Conservation (phyloP, 345 rosid species). For the Dipteronia sinensis region DNA sequence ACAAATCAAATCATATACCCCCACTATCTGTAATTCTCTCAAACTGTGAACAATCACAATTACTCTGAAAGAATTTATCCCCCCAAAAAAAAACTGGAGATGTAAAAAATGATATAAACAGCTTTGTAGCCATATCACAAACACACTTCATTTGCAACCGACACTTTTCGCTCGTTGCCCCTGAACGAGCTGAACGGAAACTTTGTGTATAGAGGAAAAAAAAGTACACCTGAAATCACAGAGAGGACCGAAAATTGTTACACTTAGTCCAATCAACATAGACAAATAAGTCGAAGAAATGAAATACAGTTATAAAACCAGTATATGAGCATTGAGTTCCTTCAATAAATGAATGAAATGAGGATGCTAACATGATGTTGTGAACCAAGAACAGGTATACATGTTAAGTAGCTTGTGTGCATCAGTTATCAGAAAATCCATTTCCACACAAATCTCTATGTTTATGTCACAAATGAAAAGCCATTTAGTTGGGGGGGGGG, state of each 20-base stretch:
- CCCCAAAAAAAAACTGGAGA: background rate
- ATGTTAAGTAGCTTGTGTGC: background rate
- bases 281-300: too few species aligned
- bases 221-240: constrained; percentile 16
- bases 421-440: background rate
- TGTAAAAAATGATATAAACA: background rate
- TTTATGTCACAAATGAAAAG: background rate
- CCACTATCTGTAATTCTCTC: background rate
- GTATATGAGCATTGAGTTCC: background rate
- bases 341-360: background rate
- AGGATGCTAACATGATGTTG: background rate
- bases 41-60: constrained; percentile 4
- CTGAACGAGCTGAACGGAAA: constrained; percentile 11
- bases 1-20: constrained; percentile 14
- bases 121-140: constrained; percentile 10
- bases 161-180: constrained; percentile 5
- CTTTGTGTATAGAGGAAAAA: background rate
- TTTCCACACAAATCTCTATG: background rate
- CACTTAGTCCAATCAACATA: background rate
- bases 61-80: constrained; percentile 12
- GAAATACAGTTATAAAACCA: background rate
- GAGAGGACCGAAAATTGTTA: background rate
- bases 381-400: background rate
- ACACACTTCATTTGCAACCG: constrained; percentile 6
- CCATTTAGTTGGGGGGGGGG: background rate